These are phyloP conservation scores for Scopulariopsis brevicaulis DNA, from an alignment of 2,329 filamentous ascomycete genomes.

Conservation along the genomic window DNA sequence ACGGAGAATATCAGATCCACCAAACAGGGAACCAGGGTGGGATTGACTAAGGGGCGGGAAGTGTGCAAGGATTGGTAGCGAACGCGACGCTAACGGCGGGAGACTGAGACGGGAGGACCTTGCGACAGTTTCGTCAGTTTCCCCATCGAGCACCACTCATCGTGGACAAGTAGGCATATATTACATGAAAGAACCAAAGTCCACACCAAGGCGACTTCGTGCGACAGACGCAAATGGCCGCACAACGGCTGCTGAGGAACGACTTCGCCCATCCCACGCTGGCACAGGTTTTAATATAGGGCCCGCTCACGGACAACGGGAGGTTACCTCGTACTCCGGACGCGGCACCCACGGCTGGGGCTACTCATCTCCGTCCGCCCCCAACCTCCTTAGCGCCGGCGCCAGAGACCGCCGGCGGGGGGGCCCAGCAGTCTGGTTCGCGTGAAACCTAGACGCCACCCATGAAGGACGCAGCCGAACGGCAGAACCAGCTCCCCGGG, in stretches of 20 bases:
- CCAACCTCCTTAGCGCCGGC: background rate
- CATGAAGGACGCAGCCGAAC: background rate
- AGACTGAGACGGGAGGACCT: background rate
- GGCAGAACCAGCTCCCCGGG: background rate
- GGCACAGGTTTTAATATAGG: background rate
- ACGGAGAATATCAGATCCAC: background rate
- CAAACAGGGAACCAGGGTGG: background rate
- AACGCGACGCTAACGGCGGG: background rate
- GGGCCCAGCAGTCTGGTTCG: background rate
- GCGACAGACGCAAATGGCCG: background rate
- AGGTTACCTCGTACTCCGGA: background rate
- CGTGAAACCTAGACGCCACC: background rate
- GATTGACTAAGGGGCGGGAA: background rate
- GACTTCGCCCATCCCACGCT: background rate
- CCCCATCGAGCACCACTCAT: too few relatives aligned
- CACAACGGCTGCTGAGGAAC: background rate
- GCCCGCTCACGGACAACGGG: background rate
- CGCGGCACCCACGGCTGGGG: background rate
- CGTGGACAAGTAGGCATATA: too few relatives aligned
- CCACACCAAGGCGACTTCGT: background rate
- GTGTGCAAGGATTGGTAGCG: background rate
- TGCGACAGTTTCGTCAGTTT: background rate
- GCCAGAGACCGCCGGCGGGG: background rate
- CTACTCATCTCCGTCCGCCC: background rate
- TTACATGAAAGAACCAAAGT: background rate